Base-by-base conservation (phyloP, 352 stramenopile species). In the Phytophthora tubulina region DNA sequence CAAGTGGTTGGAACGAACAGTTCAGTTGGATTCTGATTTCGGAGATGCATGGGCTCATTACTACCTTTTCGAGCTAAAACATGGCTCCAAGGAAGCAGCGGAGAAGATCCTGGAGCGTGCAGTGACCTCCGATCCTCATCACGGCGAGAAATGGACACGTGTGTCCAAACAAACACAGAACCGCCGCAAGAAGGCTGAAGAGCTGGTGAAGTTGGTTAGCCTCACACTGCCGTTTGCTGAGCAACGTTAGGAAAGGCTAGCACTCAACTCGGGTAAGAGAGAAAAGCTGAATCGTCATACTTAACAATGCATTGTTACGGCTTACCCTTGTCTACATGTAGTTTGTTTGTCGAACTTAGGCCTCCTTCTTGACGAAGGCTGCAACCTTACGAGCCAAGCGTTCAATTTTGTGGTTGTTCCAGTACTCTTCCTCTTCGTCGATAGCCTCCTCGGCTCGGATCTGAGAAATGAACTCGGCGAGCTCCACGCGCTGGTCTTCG, bases 31-130 rank as follows among this genome's bases (percentile, higher is more conserved):
- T 72, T 78, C 89, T 6, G 96, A 99, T 76, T 90, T 98, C 46
- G 98, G 98, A 14, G 98, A 99, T 80, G 95, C 93, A 11, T 99
- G 98, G 98, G 97, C 94, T 4, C 90, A 97, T 50, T 99, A 98
- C 76, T 99, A 99, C 78, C 85, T 96, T 11, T 99, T 99, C 78
- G 97, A 99, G 78, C 72, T 97, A 17, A 88, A 98, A 64, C 85
- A 97, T 62, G 97, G 96, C 9, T 90, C 73, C 1, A 83, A 91
- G 46, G 76, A 73, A 32, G 84, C 96, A n/a, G 82, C 95, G 27
- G 82, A 97, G 6, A 89, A 97, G 44, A 86, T 99, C 8, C 39
- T 94, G 8, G 78, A 95, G 55, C 84, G 92, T 36, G 99, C 96
- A 73, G 79, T 98, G 8, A 76, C 62, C 6, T 95, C 94, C 0